Evolutionary conservation across 2,329 filamentous ascomycete genomes (phyloP), one percentile per base, ranked within the genome.

Genomic region (Hortaea werneckii): DNA sequence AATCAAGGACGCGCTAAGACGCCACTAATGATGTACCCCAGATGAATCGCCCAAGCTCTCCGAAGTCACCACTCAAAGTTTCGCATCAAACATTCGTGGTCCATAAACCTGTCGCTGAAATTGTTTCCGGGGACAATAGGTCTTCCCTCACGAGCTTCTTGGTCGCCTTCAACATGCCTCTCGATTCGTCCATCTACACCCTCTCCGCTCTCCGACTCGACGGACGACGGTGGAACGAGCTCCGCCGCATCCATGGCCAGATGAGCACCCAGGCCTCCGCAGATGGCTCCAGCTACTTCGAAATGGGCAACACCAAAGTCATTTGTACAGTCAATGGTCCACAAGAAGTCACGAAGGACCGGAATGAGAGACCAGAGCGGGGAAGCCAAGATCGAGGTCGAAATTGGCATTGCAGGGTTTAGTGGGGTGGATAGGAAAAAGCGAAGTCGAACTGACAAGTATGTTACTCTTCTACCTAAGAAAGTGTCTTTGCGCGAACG

Each of bases 301-400:
- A 95, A 64, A 94, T 94, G 83, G 92, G 92, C 58, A 94, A 96
- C 69, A 98, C 92, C 20, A 92, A 95, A 64, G 83, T 98, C 56
- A 86, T 96, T 68, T 95, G 90, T 68, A 87, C 89, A 26, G 82
- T 98, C 41, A 80, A 82, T 1, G 92, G 92, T 0, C 92, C 92
- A 0, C 80, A 78, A 34, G 92, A 98, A 67, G n/a, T 75, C 76
- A 42, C 67, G 76, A 55, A 65, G 71, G 48, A 62, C 67, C 29
- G 66, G 75, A 47, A 62, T 58, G 41, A 39, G 49, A 5, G 55
- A 56, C 11, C 68, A 64, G 48, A 65, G 65, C 43, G 72, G 73
- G 29, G 77, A 75, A 20, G 85, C 83, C 4, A 78, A 80, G 43
- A 79, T 96, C 9, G 77, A 79, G 26, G 88, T 95, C 20, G 86